A percentile compares a stretch with the other conserved stretches of the same genome.
phyloP scores from a whole-genome alignment of 2,329 filamentous ascomycete genomes.

The Fusarium globosum region DNA sequence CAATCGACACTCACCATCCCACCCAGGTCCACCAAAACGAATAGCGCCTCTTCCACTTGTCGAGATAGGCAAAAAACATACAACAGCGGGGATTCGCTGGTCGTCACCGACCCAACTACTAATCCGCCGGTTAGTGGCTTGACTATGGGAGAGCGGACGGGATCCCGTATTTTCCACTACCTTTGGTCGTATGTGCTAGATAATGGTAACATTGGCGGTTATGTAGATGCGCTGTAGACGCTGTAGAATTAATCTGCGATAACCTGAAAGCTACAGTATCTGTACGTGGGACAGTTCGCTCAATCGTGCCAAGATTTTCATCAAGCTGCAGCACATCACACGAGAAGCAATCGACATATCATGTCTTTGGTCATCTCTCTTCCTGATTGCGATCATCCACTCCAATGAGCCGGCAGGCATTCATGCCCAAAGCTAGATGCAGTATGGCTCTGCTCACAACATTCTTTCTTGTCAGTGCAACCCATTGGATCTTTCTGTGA shows the following conservation, averaged over 20 bases:
- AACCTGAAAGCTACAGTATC: neutral
- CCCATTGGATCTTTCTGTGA: no score
- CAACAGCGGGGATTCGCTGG: constrained; percentile 25
- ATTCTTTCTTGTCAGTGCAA: no score
- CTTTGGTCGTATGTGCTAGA: constrained; percentile 5
- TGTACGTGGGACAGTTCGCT: neutral
- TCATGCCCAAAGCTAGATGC: no score
- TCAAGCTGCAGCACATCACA: no score
- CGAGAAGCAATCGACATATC: no score
- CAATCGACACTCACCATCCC: neutral
- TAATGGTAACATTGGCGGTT: rapidly evolving
- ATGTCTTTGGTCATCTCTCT: no score
- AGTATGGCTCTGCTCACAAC: no score
- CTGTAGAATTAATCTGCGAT: no score
- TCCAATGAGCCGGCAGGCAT: no score
- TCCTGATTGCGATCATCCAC: no score
- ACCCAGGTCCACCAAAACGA: neutral
- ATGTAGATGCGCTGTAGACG: neutral
- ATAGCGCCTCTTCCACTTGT: neutral
- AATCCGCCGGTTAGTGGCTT: constrained; percentile 21
- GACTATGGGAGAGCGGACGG: constrained; percentile 20
- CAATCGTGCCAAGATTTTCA: no score
- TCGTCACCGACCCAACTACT: constrained; percentile 24
- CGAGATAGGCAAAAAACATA: neutral
- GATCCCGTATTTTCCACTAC: constrained; percentile 19